These are phyloP conservation scores for Jaapia argillacea DNA, from an alignment of 768 basidiomycete genomes.

Conservation along the genomic window DNA sequence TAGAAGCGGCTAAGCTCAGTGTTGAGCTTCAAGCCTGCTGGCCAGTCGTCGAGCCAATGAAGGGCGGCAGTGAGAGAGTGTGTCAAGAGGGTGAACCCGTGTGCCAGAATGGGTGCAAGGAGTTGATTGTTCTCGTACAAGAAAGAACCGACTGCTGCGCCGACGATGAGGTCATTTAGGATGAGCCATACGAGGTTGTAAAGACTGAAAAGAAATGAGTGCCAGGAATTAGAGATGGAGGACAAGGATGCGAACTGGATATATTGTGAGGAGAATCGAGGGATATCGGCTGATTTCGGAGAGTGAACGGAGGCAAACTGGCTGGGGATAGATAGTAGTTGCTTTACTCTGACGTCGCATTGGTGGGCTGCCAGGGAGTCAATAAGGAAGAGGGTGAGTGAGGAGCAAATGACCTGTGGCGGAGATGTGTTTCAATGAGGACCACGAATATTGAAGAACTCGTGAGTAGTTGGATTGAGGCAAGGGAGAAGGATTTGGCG, in stretches of 20 bases:
- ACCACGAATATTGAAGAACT: too few species aligned
- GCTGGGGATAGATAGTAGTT: too few species aligned
- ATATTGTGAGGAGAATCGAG: constrained; percentile 36
- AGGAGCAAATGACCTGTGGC: too few species aligned
- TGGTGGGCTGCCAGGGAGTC: too few species aligned
- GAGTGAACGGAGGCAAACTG: not conserved
- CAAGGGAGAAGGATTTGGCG: too few species aligned
- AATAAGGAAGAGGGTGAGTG: too few species aligned
- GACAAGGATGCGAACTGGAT: constrained; percentile 38
- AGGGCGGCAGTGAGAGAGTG: constrained; percentile 42
- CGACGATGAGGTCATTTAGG: constrained; percentile 84
- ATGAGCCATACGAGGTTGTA: constrained; percentile 90
- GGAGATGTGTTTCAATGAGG: too few species aligned
- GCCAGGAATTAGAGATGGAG: not conserved
- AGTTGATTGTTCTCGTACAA: constrained; percentile 52
- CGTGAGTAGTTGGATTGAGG: too few species aligned
- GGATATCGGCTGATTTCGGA: too few species aligned
- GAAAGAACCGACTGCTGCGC: constrained; percentile 61
- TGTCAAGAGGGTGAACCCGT: constrained; percentile 32
- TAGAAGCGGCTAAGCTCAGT: constrained; percentile 86
- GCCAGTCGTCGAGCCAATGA: constrained; percentile 90
- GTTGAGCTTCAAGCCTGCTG: constrained; percentile 92
- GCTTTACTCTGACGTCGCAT: too few species aligned
- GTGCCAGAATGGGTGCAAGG: too few species aligned
- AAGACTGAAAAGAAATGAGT: constrained; percentile 40